These are phyloP conservation scores for Marasmius fiardii DNA, from an alignment of 1,284 basidiomycete species.

Conservation along the genomic window DNA sequence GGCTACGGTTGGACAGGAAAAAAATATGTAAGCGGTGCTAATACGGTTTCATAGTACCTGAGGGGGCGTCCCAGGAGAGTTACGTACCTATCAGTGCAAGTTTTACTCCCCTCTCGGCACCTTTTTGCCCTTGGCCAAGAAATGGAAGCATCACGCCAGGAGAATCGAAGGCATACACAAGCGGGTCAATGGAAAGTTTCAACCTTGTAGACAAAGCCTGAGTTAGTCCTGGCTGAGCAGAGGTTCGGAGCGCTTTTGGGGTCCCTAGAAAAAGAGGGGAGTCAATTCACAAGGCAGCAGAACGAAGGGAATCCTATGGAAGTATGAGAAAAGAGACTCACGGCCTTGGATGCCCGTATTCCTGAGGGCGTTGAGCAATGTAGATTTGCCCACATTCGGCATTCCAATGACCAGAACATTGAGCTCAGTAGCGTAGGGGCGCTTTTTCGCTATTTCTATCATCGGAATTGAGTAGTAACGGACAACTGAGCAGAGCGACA, in stretches of 20 bases:
- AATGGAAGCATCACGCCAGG: slow-evolving; percentile 98
- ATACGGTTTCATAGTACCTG: neutral
- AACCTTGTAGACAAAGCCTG: slow-evolving; percentile 80
- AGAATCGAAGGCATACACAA: slow-evolving; percentile 93
- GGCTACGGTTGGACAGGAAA: slow-evolving; percentile 44
- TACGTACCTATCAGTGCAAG: slow-evolving; percentile 86
- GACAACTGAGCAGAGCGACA: neutral
- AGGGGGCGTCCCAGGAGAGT: slow-evolving; percentile 16
- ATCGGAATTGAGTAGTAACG: neutral
- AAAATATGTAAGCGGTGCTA: neutral
- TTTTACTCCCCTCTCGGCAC: slow-evolving; percentile 90
- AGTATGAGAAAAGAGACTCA: slow-evolving; percentile 35
- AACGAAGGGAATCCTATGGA: no score
- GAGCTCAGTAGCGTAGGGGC: slow-evolving; percentile 67
- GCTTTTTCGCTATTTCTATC: slow-evolving; percentile 52
- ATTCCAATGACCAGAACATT: slow-evolving; percentile 94
- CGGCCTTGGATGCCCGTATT: slow-evolving; percentile 86
- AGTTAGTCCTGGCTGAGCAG: slow-evolving; percentile 87
- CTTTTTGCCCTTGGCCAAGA: slow-evolving; percentile 80
- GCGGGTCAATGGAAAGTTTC: slow-evolving; percentile 74
- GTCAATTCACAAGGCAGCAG: no score
- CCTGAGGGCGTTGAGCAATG: slow-evolving; percentile 88
- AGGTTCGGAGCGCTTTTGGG: slow-evolving; percentile 87
- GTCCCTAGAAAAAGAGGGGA: slow-evolving; percentile 36
- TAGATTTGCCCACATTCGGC: slow-evolving; percentile 99